Percentiles rank a stretch among this genome's conserved stretches.
Conservation (phyloP, 1,139 yeast genomes). For the Taphrina betulina region DNA sequence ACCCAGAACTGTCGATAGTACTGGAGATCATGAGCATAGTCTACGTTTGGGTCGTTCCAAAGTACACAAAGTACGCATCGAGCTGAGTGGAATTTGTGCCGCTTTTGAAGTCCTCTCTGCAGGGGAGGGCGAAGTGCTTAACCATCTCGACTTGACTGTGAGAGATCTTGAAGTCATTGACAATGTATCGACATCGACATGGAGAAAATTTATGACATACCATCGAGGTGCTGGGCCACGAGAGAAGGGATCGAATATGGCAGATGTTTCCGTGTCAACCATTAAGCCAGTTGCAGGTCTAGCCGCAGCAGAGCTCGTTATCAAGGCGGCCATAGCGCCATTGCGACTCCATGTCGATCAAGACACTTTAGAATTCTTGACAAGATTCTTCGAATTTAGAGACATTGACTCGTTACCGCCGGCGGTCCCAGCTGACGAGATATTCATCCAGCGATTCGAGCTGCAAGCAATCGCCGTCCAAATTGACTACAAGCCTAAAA, state of each 20-base stretch:
- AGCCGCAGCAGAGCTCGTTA: conserved; percentile 67
- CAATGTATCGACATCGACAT: conserved; percentile 80
- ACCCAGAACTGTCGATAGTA: background rate
- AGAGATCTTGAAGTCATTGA: conserved; percentile 66
- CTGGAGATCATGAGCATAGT: conserved; percentile 14
- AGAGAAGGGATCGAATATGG: conserved; percentile 65
- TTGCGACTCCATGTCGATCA: conserved; percentile 84
- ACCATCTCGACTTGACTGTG: conserved; percentile 50
- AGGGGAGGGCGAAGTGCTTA: conserved; percentile 51
- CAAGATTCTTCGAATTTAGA: conserved; percentile 75
- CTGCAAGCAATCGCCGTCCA: conserved; percentile 63
- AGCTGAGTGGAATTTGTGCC: conserved; percentile 55
- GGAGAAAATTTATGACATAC: conserved; percentile 81
- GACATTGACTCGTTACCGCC: conserved; percentile 47
- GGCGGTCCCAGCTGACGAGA: conserved; percentile 36
- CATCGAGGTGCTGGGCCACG: conserved; percentile 67
- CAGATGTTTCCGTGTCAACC: conserved; percentile 55
- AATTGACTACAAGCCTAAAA: conserved; percentile 89
- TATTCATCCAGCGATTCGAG: conserved; percentile 56
- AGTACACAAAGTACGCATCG: conserved; percentile 60
- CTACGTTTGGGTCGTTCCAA: conserved; percentile 65
- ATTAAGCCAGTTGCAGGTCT: conserved; percentile 65
- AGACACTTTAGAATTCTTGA: conserved; percentile 81
- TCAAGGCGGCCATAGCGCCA: conserved; percentile 64
- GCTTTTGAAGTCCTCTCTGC: conserved; percentile 51